phyloP scores from a whole-genome alignment of 306 rosid genomes.

The Cicer pinnatifidum region DNA sequence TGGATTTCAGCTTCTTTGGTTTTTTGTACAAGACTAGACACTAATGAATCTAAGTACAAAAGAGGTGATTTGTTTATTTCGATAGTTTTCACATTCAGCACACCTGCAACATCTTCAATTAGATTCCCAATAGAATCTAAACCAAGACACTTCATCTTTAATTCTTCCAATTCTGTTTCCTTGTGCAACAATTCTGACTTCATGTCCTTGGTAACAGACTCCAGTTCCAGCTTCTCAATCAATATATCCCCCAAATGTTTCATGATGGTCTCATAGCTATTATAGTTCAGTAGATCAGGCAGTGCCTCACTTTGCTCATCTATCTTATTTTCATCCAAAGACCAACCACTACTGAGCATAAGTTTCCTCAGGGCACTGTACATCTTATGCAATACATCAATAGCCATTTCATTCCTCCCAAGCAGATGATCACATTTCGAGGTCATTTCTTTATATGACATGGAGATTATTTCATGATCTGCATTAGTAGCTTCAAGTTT shows the following conservation, averaged over 20 bases:
- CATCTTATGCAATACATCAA: constrained; percentile 55
- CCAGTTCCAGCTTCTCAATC: constrained; percentile 63
- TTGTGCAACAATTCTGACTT: constrained; percentile 64
- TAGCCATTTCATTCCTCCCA: constrained; percentile 65
- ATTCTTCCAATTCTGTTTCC: constrained; percentile 66
- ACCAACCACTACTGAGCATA: constrained; percentile 52
- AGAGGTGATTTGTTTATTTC: constrained; percentile 55
- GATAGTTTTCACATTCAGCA: constrained; percentile 55
- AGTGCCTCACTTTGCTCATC: constrained; percentile 51
- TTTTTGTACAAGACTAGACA: constrained; percentile 73
- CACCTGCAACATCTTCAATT: constrained; percentile 62
- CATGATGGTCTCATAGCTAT: constrained; percentile 59
- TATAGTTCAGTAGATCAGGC: constrained; percentile 65
- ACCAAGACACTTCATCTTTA: constrained; percentile 63
- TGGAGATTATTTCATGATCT: constrained; percentile 56
- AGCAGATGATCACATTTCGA: constrained; percentile 63
- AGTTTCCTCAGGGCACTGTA: constrained; percentile 63
- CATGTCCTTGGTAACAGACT: constrained; percentile 59
- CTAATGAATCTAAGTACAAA: constrained; percentile 59
- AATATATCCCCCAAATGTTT: constrained; percentile 57
- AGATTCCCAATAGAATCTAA: constrained; percentile 61
- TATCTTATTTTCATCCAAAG: constrained; percentile 54
- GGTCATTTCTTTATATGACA: constrained; percentile 60
- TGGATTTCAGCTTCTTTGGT: constrained; percentile 63
- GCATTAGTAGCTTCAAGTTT: constrained; percentile 64